Evolutionary conservation across 2,329 filamentous ascomycete species (phyloP), one percentile per base, ranked within the genome.

Genomic region (Ceratocystis albifundus): DNA sequence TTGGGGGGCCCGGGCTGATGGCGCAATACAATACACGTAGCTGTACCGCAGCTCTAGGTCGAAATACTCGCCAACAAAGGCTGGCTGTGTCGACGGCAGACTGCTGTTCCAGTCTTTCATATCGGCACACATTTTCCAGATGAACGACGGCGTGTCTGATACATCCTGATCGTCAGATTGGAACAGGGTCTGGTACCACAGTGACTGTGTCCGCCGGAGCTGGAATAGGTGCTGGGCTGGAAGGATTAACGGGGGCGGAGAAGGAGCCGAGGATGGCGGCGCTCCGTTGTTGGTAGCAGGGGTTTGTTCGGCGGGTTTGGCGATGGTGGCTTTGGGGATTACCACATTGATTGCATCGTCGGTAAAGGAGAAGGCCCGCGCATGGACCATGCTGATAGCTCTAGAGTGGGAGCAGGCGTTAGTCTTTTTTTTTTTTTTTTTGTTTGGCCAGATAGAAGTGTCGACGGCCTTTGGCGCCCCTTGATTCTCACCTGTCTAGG

Each of bases 31-130:
- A 74, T 96, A 90, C 28, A 96, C 88, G 71, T 90, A 94, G 72
- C 90, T 95, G 77, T 96, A 97, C 61, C 93, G 83, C 53, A 95
- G 77, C 73, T 99, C 94, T 17, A 96, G 83, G 69, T 94, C 88
- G 72, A 96, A 95, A 70, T 92, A 84, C 61, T 88, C 83, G 48
- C 86, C 83, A 69, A 92, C 86, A 30, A 83, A 81, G 0, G 81
- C 77, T 0, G 88, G 82, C 0, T 89, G 80, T 1, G 80, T 82
- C 46, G 80, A 77, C 0, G 90, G 88, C 12, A 96, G 82, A n/a
- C 83, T 82, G 45, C 90, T 84, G 68, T 86, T 87, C 93, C 93
- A 97, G 71, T 85, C 83, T 65, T 82, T 85, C 87, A 90, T 91
- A 48, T 88, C 82, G 61, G 85, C 80, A 71, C 88, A 92, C 75